A percentile compares a stretch with the other conserved stretches of the same genome.
Conservation (phyloP, 306 rosid species). For the Nissolia schottii region DNA sequence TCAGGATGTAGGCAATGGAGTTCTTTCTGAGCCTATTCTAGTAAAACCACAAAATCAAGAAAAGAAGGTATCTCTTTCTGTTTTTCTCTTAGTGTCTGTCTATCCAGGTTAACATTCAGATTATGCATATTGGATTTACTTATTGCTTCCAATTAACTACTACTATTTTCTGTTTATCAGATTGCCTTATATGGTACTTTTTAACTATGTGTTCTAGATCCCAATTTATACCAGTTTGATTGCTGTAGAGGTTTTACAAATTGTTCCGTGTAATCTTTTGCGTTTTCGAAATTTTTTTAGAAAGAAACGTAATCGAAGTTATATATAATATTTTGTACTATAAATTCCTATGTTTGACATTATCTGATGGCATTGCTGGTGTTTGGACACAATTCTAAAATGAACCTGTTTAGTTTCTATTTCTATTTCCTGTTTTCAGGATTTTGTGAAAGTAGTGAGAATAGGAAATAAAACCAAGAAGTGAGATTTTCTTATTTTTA, state of each 20-base stretch:
- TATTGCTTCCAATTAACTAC: neutral
- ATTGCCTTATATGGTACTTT: neutral
- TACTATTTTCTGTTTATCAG: neutral
- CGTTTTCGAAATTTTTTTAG: too few relatives aligned
- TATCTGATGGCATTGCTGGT: neutral
- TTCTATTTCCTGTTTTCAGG: too few relatives aligned
- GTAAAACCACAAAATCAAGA: constrained; percentile 51
- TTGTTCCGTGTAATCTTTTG: neutral
- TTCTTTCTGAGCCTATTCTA: constrained; percentile 70
- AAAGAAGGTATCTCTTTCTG: constrained; percentile 46
- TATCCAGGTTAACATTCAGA: neutral
- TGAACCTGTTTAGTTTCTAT: too few relatives aligned
- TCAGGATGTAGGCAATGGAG: constrained; percentile 38
- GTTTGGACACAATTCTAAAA: constrained; percentile 8
- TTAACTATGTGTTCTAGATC: neutral
- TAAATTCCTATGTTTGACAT: neutral
- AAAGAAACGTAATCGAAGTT: neutral
- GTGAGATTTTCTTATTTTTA: too few relatives aligned
- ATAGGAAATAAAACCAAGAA: too few relatives aligned
- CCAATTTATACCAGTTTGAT: neutral
- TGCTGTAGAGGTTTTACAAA: neutral
- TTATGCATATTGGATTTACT: constrained; percentile 13
- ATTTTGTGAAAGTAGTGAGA: too few relatives aligned
- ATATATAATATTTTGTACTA: neutral
- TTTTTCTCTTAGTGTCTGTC: neutral